Conservation (phyloP, 1,139 yeast species). For the Candida frijolesensis region DNA sequence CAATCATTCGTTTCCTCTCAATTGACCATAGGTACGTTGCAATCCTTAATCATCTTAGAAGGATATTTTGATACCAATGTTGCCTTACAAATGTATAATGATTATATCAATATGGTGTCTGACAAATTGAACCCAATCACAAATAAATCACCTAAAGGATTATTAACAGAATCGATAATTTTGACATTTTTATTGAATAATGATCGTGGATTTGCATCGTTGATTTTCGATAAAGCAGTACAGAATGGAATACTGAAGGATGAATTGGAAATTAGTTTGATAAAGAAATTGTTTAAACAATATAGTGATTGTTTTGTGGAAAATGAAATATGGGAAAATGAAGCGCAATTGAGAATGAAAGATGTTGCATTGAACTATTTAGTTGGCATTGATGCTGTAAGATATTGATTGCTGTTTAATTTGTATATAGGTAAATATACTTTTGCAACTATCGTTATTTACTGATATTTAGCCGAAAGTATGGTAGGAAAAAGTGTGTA, state of each 20-base stretch:
- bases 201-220: constrained; percentile 65
- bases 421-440: too few relatives aligned
- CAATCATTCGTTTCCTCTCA: constrained; percentile 41
- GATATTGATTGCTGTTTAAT: background rate
- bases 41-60: constrained; percentile 49
- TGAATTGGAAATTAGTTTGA: constrained; percentile 42
- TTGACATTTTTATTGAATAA: constrained; percentile 48
- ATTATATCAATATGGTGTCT: constrained; percentile 44
- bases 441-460: too few relatives aligned
- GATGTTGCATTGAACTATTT: constrained; percentile 12
- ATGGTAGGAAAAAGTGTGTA: too few relatives aligned
- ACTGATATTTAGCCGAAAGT: too few relatives aligned
- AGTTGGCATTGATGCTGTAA: constrained; percentile 8
- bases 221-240: constrained; percentile 59
- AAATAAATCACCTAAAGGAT: constrained; percentile 46
- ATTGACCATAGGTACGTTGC: constrained; percentile 42
- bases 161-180: constrained; percentile 55
- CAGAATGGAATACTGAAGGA: constrained; percentile 44
- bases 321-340: constrained; percentile 28
- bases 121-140: constrained; percentile 33
- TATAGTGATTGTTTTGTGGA: constrained; percentile 58
- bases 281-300: constrained; percentile 50
- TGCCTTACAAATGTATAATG: constrained; percentile 53
- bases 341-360: constrained; percentile 12
- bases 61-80: constrained; percentile 38